Evolutionary conservation across 148 eudicot species (phyloP).

Genomic region (Amaranthus cruentus): DNA sequence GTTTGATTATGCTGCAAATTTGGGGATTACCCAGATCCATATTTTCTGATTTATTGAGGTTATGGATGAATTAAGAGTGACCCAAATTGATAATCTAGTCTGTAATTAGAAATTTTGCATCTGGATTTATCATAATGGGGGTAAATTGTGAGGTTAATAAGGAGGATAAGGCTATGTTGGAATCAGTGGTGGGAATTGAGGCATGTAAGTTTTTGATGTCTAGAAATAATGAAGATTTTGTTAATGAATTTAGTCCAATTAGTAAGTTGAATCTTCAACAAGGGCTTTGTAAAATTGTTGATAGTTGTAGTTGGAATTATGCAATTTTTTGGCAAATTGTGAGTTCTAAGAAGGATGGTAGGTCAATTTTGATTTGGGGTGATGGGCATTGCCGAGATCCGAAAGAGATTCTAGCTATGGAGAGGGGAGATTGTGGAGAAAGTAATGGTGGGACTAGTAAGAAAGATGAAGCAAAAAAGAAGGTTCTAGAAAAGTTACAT

Average conservation of each 20-base stretch:
- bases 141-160: constrained; percentile 51
- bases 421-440: constrained; percentile 20
- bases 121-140: constrained; percentile 41
- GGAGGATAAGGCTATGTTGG: constrained; percentile 60
- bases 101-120: constrained; percentile 8
- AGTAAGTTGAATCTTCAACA: constrained; percentile 57
- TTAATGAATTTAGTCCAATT: constrained; percentile 41
- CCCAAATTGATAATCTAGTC: constrained; percentile 24
- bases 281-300: constrained; percentile 57
- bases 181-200: constrained; percentile 64
- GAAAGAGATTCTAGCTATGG: constrained; percentile 23
- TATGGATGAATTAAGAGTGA: constrained; percentile 10
- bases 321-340: constrained; percentile 84
- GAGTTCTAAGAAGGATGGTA: constrained; percentile 66
- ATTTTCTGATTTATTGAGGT: constrained; percentile 12
- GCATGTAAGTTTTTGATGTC: constrained; percentile 56
- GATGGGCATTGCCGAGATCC: constrained; percentile 64
- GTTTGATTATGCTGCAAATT: neutral
- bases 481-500: constrained; percentile 64
- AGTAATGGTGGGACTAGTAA: constrained; percentile 10
- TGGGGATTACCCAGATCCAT: constrained; percentile 3
- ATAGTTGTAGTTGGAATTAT: constrained; percentile 71
- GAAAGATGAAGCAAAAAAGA: constrained; percentile 30
- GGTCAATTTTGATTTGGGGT: constrained; percentile 85
- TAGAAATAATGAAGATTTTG: constrained; percentile 34